These are phyloP conservation scores for Heterobasidion occidentale DNA, from an alignment of 1,284 basidiomycete genomes.

Conservation along the genomic window DNA sequence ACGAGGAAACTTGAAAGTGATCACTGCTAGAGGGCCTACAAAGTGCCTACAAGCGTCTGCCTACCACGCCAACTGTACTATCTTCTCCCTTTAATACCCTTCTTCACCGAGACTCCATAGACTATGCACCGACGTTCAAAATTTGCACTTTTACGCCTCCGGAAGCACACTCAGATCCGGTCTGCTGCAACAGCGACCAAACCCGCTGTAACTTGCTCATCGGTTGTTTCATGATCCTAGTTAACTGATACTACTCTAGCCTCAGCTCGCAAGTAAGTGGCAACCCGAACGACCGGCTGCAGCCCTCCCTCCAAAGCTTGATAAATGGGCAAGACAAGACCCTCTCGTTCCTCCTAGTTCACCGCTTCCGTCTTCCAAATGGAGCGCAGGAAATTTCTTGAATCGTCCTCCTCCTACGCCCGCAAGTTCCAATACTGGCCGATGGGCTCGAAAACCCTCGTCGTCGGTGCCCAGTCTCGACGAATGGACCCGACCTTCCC, in stretches of 20 bases:
- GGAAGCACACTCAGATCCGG: conserved; percentile 3
- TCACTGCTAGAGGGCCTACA: too few species aligned
- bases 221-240: background rate
- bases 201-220: conserved; percentile 8
- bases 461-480: too few species aligned
- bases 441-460: too few species aligned
- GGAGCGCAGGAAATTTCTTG: too few species aligned
- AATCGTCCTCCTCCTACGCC: too few species aligned
- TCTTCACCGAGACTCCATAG: background rate
- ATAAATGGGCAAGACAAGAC: conserved; percentile 11
- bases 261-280: conserved; percentile 4
- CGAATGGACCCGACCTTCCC: too few species aligned
- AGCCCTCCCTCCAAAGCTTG: conserved; percentile 1
- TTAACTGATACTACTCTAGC: conserved; percentile 1
- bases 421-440: too few species aligned
- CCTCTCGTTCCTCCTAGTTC: background rate
- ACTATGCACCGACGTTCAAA: conserved; percentile 12
- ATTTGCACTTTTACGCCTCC: conserved; percentile 5
- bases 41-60: background rate
- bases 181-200: conserved; percentile 9
- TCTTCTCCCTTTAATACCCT: background rate
- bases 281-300: conserved; percentile 1
- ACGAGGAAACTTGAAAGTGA: too few species aligned
- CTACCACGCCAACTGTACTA: background rate
- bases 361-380: too few species aligned